A percentile compares a stretch with the other conserved stretches of the same genome.
These are phyloP conservation scores for Leucogyrophana mollusca DNA, from an alignment of 768 basidiomycete species.

Conservation along the genomic window DNA sequence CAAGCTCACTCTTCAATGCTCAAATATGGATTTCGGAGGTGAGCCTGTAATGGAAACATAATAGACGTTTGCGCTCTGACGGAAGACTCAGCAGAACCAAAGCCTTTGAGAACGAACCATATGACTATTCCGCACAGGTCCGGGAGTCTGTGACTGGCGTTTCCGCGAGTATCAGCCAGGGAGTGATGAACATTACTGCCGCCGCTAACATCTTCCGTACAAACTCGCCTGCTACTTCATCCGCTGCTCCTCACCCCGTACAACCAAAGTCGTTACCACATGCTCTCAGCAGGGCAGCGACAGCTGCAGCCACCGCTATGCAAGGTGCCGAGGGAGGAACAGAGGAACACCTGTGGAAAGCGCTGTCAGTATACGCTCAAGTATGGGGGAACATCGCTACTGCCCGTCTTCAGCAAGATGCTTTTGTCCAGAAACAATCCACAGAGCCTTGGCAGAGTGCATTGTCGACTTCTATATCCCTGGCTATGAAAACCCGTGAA, in stretches of 20 bases:
- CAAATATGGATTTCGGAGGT: slow-evolving; percentile 50
- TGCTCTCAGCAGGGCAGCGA: slow-evolving; percentile 83
- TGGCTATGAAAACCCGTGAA: slow-evolving; percentile 91
- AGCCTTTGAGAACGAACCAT: slow-evolving; percentile 85
- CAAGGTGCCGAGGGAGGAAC: slow-evolving; percentile 41
- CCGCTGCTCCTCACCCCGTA: slow-evolving; percentile 49
- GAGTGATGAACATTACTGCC: slow-evolving; percentile 81
- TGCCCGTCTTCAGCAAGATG: slow-evolving; percentile 84
- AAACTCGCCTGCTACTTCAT: too few species aligned
- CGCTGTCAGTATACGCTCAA: slow-evolving; percentile 72
- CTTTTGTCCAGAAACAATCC: slow-evolving; percentile 61
- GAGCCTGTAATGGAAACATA: neutral
- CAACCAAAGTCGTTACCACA: slow-evolving; percentile 98
- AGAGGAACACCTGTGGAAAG: slow-evolving; percentile 73
- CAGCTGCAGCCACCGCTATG: slow-evolving; percentile 51
- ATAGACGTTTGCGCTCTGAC: neutral
- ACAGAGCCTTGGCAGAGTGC: slow-evolving; percentile 87
- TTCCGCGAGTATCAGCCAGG: slow-evolving; percentile 66
- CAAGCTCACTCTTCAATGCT: slow-evolving; percentile 72
- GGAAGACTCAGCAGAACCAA: slow-evolving; percentile 63
- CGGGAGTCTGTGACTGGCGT: slow-evolving; percentile 79
- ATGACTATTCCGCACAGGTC: slow-evolving; percentile 88
- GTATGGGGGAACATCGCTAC: slow-evolving; percentile 83
- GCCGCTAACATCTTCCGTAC: slow-evolving; percentile 79
- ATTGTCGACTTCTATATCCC: slow-evolving; percentile 76